Conservation (phyloP, 768 basidiomycete species). For the Kwoniella dendrophila region DNA sequence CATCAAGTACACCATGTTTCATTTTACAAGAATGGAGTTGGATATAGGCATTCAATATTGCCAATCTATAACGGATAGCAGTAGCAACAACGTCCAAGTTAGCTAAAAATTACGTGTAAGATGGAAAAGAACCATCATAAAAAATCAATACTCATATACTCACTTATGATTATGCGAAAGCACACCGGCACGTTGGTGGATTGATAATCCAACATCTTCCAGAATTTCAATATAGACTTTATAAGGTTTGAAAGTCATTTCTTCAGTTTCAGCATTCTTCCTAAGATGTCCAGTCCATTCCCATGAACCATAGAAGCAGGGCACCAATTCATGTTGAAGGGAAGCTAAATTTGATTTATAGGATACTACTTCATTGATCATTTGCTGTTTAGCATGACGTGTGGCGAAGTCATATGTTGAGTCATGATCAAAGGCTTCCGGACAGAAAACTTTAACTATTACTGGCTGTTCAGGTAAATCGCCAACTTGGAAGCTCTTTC, state of each 20-base stretch:
- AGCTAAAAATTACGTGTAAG: neutral
- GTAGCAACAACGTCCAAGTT: neutral
- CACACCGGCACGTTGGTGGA: neutral
- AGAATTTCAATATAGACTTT: neutral
- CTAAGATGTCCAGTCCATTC: neutral
- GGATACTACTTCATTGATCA: neutral
- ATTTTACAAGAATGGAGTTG: neutral
- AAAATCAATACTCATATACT: no score
- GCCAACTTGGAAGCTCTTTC: neutral
- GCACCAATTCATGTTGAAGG: slow-evolving; percentile 6
- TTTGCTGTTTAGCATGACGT: neutral
- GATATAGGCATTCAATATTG: neutral
- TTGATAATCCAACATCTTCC: slow-evolving; percentile 5
- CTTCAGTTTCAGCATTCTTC: neutral
- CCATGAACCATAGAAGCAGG: slow-evolving; percentile 5
- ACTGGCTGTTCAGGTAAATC: neutral
- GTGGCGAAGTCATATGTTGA: neutral
- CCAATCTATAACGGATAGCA: neutral
- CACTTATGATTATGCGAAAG: neutral
- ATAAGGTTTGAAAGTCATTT: neutral
- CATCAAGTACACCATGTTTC: neutral
- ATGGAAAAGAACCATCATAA: neutral
- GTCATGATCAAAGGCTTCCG: slow-evolving; percentile 2
- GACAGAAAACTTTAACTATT: slow-evolving; percentile 2
- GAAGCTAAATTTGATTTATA: neutral